A percentile compares a stretch with the other conserved stretches of the same genome.
Evolutionary conservation across 164 flowering plant genomes (phyloP).

Genomic region (Kalanchoe fedtschenkoi): DNA sequence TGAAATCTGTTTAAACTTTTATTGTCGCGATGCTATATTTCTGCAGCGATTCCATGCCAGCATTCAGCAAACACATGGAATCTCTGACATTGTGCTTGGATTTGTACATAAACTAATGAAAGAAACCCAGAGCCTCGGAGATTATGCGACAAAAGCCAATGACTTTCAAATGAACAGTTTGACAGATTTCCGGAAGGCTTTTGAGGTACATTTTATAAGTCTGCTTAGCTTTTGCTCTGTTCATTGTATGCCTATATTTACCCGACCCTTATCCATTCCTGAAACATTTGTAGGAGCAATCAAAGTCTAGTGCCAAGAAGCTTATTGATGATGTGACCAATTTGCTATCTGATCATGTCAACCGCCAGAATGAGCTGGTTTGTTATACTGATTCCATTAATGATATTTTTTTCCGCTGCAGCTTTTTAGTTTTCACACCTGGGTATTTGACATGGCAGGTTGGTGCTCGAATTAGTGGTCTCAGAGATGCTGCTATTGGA

Average conservation of each 20-base stretch:
- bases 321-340: slow-evolving; percentile 66
- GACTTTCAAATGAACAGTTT: slow-evolving; percentile 46
- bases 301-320: slow-evolving; percentile 62
- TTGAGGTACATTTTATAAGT: slow-evolving; percentile 34
- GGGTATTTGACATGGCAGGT: slow-evolving; percentile 36
- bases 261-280: neutral
- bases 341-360: slow-evolving; percentile 48
- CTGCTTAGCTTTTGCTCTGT: neutral
- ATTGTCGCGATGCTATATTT: neutral
- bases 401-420: neutral
- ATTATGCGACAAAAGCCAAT: slow-evolving; percentile 34
- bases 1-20: neutral
- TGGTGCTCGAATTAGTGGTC: slow-evolving; percentile 41
- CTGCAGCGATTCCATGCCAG: slow-evolving; percentile 54
- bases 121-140: slow-evolving; percentile 43
- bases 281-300: slow-evolving; percentile 50
- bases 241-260: neutral
- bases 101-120: slow-evolving; percentile 44
- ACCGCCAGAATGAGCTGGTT: slow-evolving; percentile 77
- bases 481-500: slow-evolving; percentile 40
- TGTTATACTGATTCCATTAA: slow-evolving; percentile 8
- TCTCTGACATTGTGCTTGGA: slow-evolving; percentile 40
- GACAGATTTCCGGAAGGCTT: slow-evolving; percentile 62
- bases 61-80: slow-evolving; percentile 35
- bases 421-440: neutral